Conservation (phyloP, 805 yeast genomes). For the Ogataea ramenticola region DNA sequence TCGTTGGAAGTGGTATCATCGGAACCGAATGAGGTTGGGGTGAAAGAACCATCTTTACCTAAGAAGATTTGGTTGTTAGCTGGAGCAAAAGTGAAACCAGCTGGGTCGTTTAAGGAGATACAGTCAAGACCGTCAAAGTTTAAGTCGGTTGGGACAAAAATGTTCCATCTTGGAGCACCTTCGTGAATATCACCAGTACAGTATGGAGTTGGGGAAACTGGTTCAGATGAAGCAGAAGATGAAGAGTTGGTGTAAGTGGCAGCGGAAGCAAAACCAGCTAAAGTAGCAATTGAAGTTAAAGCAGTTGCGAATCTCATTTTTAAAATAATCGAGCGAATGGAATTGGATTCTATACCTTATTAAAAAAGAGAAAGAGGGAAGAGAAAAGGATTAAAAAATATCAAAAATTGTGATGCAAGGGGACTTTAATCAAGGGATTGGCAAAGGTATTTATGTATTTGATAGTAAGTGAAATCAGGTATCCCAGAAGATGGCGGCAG, state of each 20-base stretch:
- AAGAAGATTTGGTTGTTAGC: not conserved
- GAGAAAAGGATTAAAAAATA: not conserved
- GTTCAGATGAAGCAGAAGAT: slow-evolving; percentile 5
- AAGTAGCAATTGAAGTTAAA: slow-evolving; percentile 6
- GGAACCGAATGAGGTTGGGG: slow-evolving; percentile 4
- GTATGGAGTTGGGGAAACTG: slow-evolving; percentile 12
- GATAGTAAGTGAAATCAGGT: not conserved
- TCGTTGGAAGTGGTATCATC: slow-evolving; percentile 12
- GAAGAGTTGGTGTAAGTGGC: slow-evolving; percentile 14
- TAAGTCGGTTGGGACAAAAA: slow-evolving; percentile 12
- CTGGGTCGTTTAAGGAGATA: slow-evolving; percentile 13
- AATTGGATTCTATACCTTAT: not conserved
- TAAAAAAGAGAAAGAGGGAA: not conserved
- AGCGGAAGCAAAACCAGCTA: slow-evolving; percentile 12
- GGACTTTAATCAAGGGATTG: not conserved
- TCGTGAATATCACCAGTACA: slow-evolving; percentile 8
- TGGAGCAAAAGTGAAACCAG: not conserved
- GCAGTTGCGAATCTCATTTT: slow-evolving; percentile 13
- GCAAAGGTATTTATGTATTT: not conserved
- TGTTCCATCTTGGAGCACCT: slow-evolving; percentile 13
- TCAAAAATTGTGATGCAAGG: not conserved
- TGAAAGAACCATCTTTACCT: slow-evolving; percentile 3
- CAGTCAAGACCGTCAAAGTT: slow-evolving; percentile 7
- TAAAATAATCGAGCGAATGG: slow-evolving; percentile 9
- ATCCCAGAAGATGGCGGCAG: too few species aligned